phyloP scores from a whole-genome alignment of 768 basidiomycete genomes.

The Rubroboletus satanas region DNA sequence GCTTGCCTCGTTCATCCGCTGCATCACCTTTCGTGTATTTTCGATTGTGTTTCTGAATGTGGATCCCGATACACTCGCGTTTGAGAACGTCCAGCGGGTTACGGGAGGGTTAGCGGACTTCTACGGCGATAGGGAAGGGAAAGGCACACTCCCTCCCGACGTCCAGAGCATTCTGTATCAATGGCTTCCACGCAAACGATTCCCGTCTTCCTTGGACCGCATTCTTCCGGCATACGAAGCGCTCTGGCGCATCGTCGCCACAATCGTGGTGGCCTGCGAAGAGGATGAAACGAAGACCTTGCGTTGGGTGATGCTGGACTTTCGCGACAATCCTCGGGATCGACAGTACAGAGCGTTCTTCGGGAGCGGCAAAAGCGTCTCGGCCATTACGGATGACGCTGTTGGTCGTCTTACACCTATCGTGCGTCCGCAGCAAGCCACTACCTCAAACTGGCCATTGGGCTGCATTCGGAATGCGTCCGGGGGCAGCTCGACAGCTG shows the following conservation, averaged over 20 bases:
- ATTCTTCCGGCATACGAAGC: constrained; percentile 61
- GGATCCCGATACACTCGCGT: constrained; percentile 20
- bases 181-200: constrained; percentile 36
- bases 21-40: constrained; percentile 41
- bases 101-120: constrained; percentile 40
- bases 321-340: constrained; percentile 34
- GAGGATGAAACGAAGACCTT: constrained; percentile 18
- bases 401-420: constrained; percentile 17
- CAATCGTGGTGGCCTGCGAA: constrained; percentile 36
- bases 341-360: constrained; percentile 17
- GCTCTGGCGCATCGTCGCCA: constrained; percentile 57
- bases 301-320: constrained; percentile 33
- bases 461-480: constrained; percentile 13
- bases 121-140: constrained; percentile 35
- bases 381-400: constrained; percentile 17
- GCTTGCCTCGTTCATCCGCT: constrained; percentile 42
- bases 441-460: constrained; percentile 7
- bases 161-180: constrained; percentile 37
- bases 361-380: constrained; percentile 15
- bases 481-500: constrained; percentile 15
- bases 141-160: constrained; percentile 27
- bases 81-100: constrained; percentile 35
- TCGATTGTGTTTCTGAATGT: constrained; percentile 39
- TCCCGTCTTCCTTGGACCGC: constrained; percentile 39
- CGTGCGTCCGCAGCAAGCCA: constrained; percentile 7